Evolutionary conservation across 2,329 filamentous ascomycete genomes (phyloP).

Genomic region (Phyllosticta citrichinensis): DNA sequence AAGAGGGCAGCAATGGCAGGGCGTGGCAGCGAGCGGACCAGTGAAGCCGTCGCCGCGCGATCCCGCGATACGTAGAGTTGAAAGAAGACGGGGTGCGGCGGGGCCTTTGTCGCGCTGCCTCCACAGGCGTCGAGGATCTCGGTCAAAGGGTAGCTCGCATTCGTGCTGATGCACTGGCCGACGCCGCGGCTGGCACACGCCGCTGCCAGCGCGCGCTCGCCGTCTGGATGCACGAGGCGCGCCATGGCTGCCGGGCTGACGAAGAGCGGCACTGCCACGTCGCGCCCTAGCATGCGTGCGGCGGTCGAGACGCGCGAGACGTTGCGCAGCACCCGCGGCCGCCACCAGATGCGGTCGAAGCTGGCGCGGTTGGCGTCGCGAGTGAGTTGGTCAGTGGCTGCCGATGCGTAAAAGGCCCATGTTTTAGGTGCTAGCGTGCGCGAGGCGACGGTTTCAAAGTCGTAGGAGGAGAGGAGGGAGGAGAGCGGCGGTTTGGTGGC

Average conservation of each 20-base stretch:
- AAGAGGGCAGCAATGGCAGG: slow-evolving; percentile 42
- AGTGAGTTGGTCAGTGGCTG: slow-evolving; percentile 41
- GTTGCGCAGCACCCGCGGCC: slow-evolving; percentile 36
- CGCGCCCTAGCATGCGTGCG: slow-evolving; percentile 24
- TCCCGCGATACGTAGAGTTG: slow-evolving; percentile 54
- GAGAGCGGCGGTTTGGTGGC: slow-evolving; percentile 35
- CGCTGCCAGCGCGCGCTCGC: slow-evolving; percentile 28
- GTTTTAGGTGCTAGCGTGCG: slow-evolving; percentile 28
- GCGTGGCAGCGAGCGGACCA: slow-evolving; percentile 37
- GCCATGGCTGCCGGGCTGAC: slow-evolving; percentile 29
- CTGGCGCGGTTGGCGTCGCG: slow-evolving; percentile 32
- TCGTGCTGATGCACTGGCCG: slow-evolving; percentile 25
- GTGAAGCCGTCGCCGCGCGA: slow-evolving; percentile 38
- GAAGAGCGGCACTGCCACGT: slow-evolving; percentile 23
- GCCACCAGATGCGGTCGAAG: slow-evolving; percentile 37
- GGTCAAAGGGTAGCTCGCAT: slow-evolving; percentile 18
- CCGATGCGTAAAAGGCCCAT: slow-evolving; percentile 40
- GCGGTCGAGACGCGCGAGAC: slow-evolving; percentile 27
- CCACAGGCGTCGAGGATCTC: slow-evolving; percentile 14
- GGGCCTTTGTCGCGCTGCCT: not conserved
- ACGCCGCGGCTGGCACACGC: slow-evolving; percentile 14
- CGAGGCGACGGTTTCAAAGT: slow-evolving; percentile 34
- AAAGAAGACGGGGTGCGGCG: slow-evolving; percentile 39
- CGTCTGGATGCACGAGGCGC: slow-evolving; percentile 26
- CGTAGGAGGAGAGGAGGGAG: slow-evolving; percentile 38